Base-by-base conservation (phyloP, 495 filamentous ascomycete species). In the Penicillium coffeae region DNA sequence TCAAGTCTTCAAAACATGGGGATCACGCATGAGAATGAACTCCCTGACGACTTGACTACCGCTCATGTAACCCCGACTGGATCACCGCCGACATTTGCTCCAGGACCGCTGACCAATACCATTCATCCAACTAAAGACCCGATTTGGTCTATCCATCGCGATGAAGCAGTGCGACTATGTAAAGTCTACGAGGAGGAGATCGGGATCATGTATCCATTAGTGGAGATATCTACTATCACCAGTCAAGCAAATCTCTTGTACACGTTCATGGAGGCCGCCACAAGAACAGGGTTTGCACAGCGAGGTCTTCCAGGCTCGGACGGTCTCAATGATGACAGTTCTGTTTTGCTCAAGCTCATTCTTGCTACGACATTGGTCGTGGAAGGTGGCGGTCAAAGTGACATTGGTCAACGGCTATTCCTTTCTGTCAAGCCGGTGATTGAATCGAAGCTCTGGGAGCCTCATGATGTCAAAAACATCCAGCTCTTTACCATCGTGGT, bases 1-100 rank as follows among this genome's bases (percentile, higher is more conserved):
- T 88, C 83, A 33, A 95, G 89, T 14, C 68, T 96, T 18, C 87
- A 92, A 52, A 89, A 81, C 47, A 94, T 96, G 89, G 90, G 90
- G 1, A 90, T 94, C 48, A 56, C 70, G 3, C 60, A 63, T 9
- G 84, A 86, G 37, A 78, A 79, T 40, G 73, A 57, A 21, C 79
- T 82, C 20, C 74, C 80, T n/a, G 79, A 83, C 56, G 76, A 76
- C 27, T 67, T 74, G 30, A 70, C 69, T 1, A 75, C 75, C 2
- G 73, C 73, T 15, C 73, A 76, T 50, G 76, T 62, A 16, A 71
- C 75, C 12, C 77, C 76, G 0, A 69, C 79, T 15, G 73, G 63
- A 2, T 80, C 81, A 27, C 79, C 83, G 9, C 73, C 76, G 7
- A 9, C 33, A 19, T 66, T 63, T 5, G 71, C 71, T 15, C 66